A percentile compares a stretch with the other conserved stretches of the same genome.
phyloP scores from a whole-genome alignment of 805 yeast genomes.

The Starmerella etchellsii region DNA sequence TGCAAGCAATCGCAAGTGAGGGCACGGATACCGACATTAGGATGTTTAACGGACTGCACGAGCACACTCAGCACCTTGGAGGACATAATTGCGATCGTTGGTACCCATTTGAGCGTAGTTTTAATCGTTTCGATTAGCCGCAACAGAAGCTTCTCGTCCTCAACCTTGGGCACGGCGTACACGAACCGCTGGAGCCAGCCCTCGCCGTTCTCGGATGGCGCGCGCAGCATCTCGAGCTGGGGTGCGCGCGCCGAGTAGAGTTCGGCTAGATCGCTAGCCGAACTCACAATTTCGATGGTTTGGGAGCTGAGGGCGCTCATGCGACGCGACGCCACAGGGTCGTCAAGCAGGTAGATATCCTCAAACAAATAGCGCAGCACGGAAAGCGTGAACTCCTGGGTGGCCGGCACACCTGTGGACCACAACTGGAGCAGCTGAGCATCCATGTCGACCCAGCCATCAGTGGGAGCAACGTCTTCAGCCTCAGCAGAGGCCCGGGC shows the following conservation, averaged over 20 bases:
- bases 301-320: conserved; percentile 64
- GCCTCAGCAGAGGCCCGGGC: conserved; percentile 8
- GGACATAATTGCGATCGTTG: conserved; percentile 56
- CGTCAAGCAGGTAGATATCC: conserved; percentile 84
- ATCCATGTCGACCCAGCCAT: conserved; percentile 85
- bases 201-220: conserved; percentile 18
- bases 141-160: conserved; percentile 17
- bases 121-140: conserved; percentile 71
- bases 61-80: conserved; percentile 56
- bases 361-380: conserved; percentile 81
- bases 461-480: conserved; percentile 25
- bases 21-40: conserved; percentile 55
- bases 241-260: conserved; percentile 57
- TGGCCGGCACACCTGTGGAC: conserved; percentile 35
- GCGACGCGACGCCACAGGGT: conserved; percentile 74
- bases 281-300: conserved; percentile 71
- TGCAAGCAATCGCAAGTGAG: conserved; percentile 86
- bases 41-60: conserved; percentile 29
- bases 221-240: conserved; percentile 45
- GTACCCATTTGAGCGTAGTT: conserved; percentile 83
- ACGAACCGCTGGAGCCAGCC: conserved; percentile 87
- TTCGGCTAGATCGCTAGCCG: conserved; percentile 47
- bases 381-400: conserved; percentile 51
- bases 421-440: conserved; percentile 59
- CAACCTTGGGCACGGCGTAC: conserved; percentile 19